These are phyloP conservation scores for Saksenaea oblongispora DNA, from an alignment of 371 early-diverging fungal genomes.

Conservation along the genomic window DNA sequence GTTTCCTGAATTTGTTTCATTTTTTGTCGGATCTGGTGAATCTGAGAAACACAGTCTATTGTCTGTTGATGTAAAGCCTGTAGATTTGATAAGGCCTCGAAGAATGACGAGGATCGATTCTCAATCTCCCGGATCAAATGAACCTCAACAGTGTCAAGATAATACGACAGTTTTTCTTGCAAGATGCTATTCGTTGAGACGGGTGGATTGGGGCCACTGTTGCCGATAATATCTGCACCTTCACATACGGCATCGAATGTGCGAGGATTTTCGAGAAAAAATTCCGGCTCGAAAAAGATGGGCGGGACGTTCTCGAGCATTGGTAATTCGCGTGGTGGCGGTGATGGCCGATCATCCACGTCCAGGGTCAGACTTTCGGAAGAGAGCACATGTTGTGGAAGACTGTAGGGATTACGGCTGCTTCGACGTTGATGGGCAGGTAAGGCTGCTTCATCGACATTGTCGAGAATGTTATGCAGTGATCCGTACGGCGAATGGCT, in stretches of 20 bases:
- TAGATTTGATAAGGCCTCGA: constrained; percentile 88
- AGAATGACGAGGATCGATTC: constrained; percentile 87
- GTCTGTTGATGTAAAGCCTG: constrained; percentile 91
- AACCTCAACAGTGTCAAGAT: constrained; percentile 90
- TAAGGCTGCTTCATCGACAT: constrained; percentile 7
- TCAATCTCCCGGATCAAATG: constrained; percentile 91
- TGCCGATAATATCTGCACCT: constrained; percentile 52
- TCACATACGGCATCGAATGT: constrained; percentile 86
- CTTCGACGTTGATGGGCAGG: constrained; percentile 28
- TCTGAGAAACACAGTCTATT: constrained; percentile 79
- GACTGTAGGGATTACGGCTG: constrained; percentile 63
- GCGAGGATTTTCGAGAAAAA: constrained; percentile 85
- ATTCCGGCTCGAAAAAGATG: constrained; percentile 83
- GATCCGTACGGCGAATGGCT: constrained; percentile 24
- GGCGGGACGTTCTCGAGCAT: constrained; percentile 81
- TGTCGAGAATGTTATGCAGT: constrained; percentile 15
- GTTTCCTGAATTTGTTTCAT: constrained; percentile 66
- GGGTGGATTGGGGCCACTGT: constrained; percentile 47
- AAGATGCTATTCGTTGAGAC: constrained; percentile 68
- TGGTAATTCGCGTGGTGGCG: constrained; percentile 52
- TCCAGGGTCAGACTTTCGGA: constrained; percentile 47
- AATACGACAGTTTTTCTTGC: constrained; percentile 88
- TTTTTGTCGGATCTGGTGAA: constrained; percentile 70
- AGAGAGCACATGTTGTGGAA: constrained; percentile 44
- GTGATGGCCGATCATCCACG: constrained; percentile 21